These are phyloP conservation scores for Nicotiana rustica DNA, from an alignment of 305 asterid species.

Conservation along the genomic window DNA sequence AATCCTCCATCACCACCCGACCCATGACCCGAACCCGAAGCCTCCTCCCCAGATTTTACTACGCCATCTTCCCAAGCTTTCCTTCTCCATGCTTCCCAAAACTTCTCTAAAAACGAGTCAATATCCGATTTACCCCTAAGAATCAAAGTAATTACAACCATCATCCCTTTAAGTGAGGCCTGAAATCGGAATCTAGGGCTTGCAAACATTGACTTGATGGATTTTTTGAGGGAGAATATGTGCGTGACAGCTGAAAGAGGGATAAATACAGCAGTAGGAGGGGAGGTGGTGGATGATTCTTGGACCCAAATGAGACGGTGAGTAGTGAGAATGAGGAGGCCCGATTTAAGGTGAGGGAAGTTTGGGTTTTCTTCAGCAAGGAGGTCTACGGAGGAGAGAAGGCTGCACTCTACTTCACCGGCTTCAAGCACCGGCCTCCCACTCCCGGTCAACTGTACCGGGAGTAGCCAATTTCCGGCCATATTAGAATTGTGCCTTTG, in stretches of 20 bases:
- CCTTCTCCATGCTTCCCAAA: conserved; percentile 87
- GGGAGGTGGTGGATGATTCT: conserved; percentile 43
- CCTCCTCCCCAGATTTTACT: conserved; percentile 29
- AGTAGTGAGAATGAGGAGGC: conserved; percentile 77
- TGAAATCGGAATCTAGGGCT: conserved; percentile 84
- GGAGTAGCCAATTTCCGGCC: conserved; percentile 58
- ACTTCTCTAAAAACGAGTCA: conserved; percentile 74
- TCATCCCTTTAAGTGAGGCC: conserved; percentile 55
- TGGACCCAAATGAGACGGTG: conserved; percentile 86
- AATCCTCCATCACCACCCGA: conserved; percentile 53
- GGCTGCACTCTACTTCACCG: conserved; percentile 86
- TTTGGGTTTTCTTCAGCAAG: conserved; percentile 67
- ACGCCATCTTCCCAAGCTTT: conserved; percentile 67
- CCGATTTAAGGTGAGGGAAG: conserved; percentile 79
- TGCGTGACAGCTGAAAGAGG: conserved; percentile 68
- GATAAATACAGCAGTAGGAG: conserved; percentile 48
- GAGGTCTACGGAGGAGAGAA: conserved; percentile 77
- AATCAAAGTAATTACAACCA: conserved; percentile 56
- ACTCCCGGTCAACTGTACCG: conserved; percentile 72
- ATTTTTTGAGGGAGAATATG: conserved; percentile 62
- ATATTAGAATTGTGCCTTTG: too few relatives aligned
- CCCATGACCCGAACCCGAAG: conserved; percentile 39
- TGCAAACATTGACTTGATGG: conserved; percentile 83
- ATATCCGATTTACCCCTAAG: conserved; percentile 75
- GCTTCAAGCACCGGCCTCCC: conserved; percentile 77